A percentile compares a stretch with the other conserved stretches of the same genome.
Conservation (phyloP, 2,329 filamentous ascomycete genomes). For the Diaporthe capsici region DNA sequence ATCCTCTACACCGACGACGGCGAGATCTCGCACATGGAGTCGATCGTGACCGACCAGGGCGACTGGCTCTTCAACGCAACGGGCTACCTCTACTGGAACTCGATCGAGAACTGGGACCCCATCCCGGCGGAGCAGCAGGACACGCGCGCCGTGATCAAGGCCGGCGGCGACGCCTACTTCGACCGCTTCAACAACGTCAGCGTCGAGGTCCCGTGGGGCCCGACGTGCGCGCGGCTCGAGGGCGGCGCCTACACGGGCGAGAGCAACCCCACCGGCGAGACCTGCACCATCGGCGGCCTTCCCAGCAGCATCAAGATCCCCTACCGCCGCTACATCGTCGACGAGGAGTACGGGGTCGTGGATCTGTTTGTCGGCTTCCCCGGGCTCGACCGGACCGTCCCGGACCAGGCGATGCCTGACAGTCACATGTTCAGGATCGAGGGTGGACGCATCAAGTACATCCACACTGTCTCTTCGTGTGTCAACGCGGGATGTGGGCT, state of each 20-base stretch:
- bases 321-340: constrained; percentile 49
- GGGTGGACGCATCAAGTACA: constrained; percentile 47
- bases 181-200: constrained; percentile 47
- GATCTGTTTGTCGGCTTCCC: constrained; percentile 48
- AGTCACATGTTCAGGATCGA: constrained; percentile 50
- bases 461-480: constrained; percentile 48
- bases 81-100: constrained; percentile 51
- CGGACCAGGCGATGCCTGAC: constrained; percentile 44
- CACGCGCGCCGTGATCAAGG: constrained; percentile 50
- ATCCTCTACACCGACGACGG: constrained; percentile 47
- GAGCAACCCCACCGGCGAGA: constrained; percentile 40
- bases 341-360: constrained; percentile 49
- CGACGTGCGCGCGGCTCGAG: constrained; percentile 48
- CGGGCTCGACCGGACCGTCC: constrained; percentile 43
- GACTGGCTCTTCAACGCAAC: constrained; percentile 57
- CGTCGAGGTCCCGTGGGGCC: constrained; percentile 47
- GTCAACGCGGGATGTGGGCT: constrained; percentile 45
- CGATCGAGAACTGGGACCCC: constrained; percentile 51
- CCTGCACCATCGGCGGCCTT: constrained; percentile 46
- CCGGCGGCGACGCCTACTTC: constrained; percentile 51
- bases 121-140: constrained; percentile 51
- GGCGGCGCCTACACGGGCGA: constrained; percentile 46
- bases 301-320: constrained; percentile 46
- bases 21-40: constrained; percentile 45
- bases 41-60: constrained; percentile 51